These are phyloP conservation scores for Penicillium chermesinum DNA, from an alignment of 495 filamentous ascomycete species.

Conservation along the genomic window DNA sequence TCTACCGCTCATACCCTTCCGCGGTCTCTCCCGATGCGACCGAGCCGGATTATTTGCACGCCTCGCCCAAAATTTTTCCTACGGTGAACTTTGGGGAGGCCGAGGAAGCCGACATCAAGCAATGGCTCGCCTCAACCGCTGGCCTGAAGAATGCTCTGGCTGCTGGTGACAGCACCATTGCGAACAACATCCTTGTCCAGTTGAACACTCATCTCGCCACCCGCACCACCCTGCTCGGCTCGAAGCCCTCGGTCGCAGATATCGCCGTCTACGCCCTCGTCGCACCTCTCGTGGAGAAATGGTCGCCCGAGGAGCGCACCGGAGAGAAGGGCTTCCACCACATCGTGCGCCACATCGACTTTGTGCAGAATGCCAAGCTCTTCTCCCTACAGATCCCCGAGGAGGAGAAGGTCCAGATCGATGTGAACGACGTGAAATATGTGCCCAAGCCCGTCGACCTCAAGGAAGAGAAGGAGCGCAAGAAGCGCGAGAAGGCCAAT, in stretches of 20 bases:
- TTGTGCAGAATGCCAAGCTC: constrained; percentile 82
- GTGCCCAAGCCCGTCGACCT: constrained; percentile 74
- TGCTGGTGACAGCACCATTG: constrained; percentile 52
- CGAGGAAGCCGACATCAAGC: constrained; percentile 79
- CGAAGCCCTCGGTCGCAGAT: constrained; percentile 88
- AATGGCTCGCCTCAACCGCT: constrained; percentile 75
- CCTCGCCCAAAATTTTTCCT: constrained; percentile 58
- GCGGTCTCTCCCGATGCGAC: constrained; percentile 44
- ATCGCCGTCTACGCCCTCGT: constrained; percentile 78
- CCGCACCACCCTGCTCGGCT: constrained; percentile 82
- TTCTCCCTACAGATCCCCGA: constrained; percentile 68
- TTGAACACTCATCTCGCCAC: constrained; percentile 84
- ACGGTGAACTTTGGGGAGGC: constrained; percentile 61
- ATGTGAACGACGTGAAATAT: constrained; percentile 74
- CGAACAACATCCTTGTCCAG: constrained; percentile 53
- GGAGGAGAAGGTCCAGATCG: constrained; percentile 73
- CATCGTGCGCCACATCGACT: constrained; percentile 87
- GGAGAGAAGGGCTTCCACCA: constrained; percentile 87
- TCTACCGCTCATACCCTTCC: constrained; percentile 50
- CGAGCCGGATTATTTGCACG: constrained; percentile 45
- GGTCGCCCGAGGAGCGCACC: constrained; percentile 82
- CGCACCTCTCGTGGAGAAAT: constrained; percentile 70
- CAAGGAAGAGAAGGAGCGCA: constrained; percentile 83
- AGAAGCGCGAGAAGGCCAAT: constrained; percentile 80
- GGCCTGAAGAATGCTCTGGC: constrained; percentile 56